phyloP scores from a whole-genome alignment of 208 protist species.

The Leptomonas pyrrhocoris region DNA sequence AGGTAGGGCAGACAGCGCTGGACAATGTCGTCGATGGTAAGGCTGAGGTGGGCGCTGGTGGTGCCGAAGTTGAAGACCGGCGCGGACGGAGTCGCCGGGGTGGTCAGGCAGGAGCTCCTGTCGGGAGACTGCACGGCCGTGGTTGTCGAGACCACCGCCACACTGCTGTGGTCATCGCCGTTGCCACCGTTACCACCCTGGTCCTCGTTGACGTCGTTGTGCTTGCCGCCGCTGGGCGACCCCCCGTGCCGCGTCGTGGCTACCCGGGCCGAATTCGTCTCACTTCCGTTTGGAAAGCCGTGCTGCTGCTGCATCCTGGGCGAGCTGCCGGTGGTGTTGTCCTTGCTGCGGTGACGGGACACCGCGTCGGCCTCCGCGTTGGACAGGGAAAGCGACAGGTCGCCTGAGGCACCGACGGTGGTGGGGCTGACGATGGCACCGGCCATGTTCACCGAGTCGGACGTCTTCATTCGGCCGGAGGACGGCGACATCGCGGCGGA shows the following conservation, averaged over 20 bases:
- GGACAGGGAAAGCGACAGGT: conserved; percentile 7
- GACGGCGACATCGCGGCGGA: conserved; percentile 16
- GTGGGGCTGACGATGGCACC: conserved; percentile 23
- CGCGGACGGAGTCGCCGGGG: conserved; percentile 21
- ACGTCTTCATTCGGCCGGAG: conserved; percentile 1
- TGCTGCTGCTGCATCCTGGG: conserved; percentile 6
- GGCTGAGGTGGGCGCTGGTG: conserved; percentile 13
- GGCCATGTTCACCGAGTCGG: conserved; percentile 6
- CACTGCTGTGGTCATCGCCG: conserved; percentile 13
- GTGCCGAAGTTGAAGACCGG: conserved; percentile 23
- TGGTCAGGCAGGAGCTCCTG: conserved; percentile 24
- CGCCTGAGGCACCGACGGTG: conserved; percentile 15
- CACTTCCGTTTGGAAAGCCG: not conserved
- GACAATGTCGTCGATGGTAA: conserved; percentile 69
- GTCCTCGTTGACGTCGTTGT: not conserved
- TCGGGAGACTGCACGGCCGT: conserved; percentile 4
- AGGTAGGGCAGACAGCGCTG: conserved; percentile 75
- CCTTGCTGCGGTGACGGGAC: not conserved
- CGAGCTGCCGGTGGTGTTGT: conserved; percentile 2
- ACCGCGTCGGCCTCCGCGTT: not conserved
- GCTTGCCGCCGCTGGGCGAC: conserved; percentile 1
- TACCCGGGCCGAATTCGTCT: conserved; percentile 3
- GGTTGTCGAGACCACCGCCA: conserved; percentile 9
- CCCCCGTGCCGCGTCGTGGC: conserved; percentile 4
- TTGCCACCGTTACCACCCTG: conserved; percentile 5